Evolutionary conservation across 805 yeast genomes (phyloP), one percentile per base, ranked within the genome.

Genomic region (Kodamaea neixiangensis): DNA sequence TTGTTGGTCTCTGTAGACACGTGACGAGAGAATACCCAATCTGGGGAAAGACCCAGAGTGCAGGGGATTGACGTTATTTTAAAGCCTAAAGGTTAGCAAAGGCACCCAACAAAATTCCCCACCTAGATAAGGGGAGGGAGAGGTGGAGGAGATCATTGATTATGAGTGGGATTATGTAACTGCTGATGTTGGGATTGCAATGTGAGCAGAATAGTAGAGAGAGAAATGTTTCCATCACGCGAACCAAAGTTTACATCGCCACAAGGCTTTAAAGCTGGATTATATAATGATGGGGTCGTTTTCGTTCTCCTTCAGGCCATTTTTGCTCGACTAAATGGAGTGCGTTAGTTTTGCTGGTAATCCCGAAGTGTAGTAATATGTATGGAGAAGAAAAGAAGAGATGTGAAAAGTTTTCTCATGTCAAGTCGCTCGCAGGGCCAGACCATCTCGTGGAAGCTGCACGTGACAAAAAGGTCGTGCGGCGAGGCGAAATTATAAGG

Each of bases 261-360:
- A 34, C 33, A 47, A 21, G 19, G 31, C 40, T 49, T 25, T 20
- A 46, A 57, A 50, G 21, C 58, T 67, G 69, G 75, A 73, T 73
- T 72, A 65, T 68, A 64, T 60, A 66, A 61, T 64, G 68, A 58
- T 54, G 66, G 65, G 19, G 37, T 31, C 11, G 31, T 25, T 25
- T 25, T 59, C 60, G 50, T 50, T 74, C 77, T 74, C 67, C 78
- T 68, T 74, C 74, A 71, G 69, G 79, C 79, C 79, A 74, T 74
- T 74, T 73, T 48, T 74, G 79, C 79, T 72, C 58, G 60, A 68
- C 76, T 69, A 69, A 72, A 74, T 58, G 58, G 74, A 58, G 64
- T 53, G 61, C 34, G 44, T 71, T 63, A 72, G 76, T 67, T 55
- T 72, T 56, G 79, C 79, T 74, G 79, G 79, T 74, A 73, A 52